A percentile compares a stretch with the other conserved stretches of the same genome.
phyloP scores from a whole-genome alignment of 2,329 filamentous ascomycete genomes.

The Penicillium italicum region DNA sequence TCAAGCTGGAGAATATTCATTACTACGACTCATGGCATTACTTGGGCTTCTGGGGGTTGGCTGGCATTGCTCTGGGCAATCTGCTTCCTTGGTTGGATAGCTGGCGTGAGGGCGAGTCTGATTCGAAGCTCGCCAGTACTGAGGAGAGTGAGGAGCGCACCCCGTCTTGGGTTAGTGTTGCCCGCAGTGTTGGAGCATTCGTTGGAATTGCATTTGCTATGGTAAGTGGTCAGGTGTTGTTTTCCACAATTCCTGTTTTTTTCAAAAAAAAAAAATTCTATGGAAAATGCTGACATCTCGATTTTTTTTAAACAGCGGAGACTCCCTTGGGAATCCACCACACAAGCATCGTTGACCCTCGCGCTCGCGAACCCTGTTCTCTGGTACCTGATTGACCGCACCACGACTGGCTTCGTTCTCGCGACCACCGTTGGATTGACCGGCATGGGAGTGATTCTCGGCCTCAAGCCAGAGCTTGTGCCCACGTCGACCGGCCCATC shows the following conservation, averaged over 20 bases:
- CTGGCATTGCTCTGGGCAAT: slow-evolving; percentile 72
- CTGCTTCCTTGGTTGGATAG: slow-evolving; percentile 80
- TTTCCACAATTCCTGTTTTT: neutral
- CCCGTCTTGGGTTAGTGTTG: slow-evolving; percentile 65
- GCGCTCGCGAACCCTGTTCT: slow-evolving; percentile 87
- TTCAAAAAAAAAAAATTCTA: no score
- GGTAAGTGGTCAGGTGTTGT: slow-evolving; percentile 53
- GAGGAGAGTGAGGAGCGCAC: slow-evolving; percentile 30
- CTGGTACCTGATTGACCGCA: slow-evolving; percentile 95
- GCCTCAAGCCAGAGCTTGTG: slow-evolving; percentile 73
- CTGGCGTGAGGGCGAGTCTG: slow-evolving; percentile 59
- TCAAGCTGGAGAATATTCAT: slow-evolving; percentile 57
- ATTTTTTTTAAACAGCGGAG: slow-evolving; percentile 59
- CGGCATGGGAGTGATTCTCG: slow-evolving; percentile 70
- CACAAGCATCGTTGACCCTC: slow-evolving; percentile 87
- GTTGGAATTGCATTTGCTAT: slow-evolving; percentile 75
- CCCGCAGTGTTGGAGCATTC: slow-evolving; percentile 67
- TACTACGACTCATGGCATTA: slow-evolving; percentile 60
- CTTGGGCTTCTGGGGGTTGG: slow-evolving; percentile 74
- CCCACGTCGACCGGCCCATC: slow-evolving; percentile 58
- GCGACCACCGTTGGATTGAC: slow-evolving; percentile 68
- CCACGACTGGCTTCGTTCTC: slow-evolving; percentile 76
- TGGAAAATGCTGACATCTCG: slow-evolving; percentile 8
- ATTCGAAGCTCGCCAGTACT: slow-evolving; percentile 24
- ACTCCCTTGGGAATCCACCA: slow-evolving; percentile 86